Evolutionary conservation across 306 rosid genomes (phyloP), one percentile per base, ranked within the genome.

Genomic region (Inga oerstediana): DNA sequence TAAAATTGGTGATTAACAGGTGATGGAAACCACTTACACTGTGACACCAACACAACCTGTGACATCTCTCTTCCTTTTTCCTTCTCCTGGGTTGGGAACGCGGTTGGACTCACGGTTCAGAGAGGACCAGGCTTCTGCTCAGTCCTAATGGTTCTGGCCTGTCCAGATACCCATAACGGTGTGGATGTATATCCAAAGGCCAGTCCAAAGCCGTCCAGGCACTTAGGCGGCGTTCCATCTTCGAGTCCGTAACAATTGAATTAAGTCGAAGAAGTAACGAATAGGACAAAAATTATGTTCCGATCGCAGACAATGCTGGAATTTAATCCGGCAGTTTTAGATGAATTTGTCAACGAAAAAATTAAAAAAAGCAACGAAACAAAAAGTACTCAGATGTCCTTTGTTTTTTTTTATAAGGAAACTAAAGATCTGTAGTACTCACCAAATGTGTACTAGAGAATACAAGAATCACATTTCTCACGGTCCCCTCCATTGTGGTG

Each of bases 31-130:
- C 41, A 37, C 41, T 37, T 0, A 35, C 37, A 35, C 37, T 35
- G 37, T 3, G 41, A 27, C 76, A 14, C 2, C 58, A 43, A 39
- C 24, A 17, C 72, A n/a, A 24, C 35, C 35, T 24, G 16, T 24
- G 35, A 4, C 35, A 4, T 17, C 12, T 8, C 77, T 8, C 61
- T 9, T 6, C 3, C n/a, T 4, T 46, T 24, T 48, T 27, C 30
- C 30, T 27, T 27, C 30, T 27, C 30, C 30, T 27, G 30, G 84
- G 19, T 86, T 77, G 74, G 88, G 90, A 0, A 3, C 73, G 35
- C 46, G 62, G 34, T 69, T 72, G 46, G 87, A 75, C 74, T 22
- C 44, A 4, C 7, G 46, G 17, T 70, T 3, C 46, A 68, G 27
- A 7, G 73, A 8, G 72, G 72, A 3, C 16, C 8, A n/a, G 14